phyloP scores from a whole-genome alignment of 495 filamentous ascomycete genomes.

The Trichoderma parareesei region DNA sequence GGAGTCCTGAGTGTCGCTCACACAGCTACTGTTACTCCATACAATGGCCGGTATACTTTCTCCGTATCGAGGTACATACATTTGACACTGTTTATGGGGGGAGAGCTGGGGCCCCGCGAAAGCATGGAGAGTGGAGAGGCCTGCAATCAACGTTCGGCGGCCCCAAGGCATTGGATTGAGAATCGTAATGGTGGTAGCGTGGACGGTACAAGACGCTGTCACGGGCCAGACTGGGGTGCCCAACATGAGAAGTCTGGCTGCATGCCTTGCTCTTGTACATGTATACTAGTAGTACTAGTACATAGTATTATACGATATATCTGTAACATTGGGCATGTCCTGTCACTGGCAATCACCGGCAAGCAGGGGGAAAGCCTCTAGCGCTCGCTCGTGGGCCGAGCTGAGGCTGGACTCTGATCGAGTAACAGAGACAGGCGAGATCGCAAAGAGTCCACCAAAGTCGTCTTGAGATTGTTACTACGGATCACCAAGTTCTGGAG shows the following conservation, averaged over 20 bases:
- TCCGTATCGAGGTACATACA: no score
- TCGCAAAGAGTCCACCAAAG: no score
- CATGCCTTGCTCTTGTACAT: no score
- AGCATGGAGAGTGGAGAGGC: not conserved
- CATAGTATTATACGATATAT: not conserved
- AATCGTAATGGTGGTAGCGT: not conserved
- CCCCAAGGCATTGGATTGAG: not conserved
- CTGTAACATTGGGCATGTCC: not conserved
- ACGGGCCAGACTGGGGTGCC: not conserved
- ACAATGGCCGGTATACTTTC: no score
- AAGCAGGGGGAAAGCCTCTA: no score
- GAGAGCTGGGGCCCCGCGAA: conserved; percentile 6
- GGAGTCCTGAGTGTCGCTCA: no score
- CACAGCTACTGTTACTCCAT: no score
- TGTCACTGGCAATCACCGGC: no score
- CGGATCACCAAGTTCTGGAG: not conserved
- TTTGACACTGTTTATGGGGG: not conserved
- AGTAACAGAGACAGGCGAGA: not conserved
- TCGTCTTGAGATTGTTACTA: not conserved
- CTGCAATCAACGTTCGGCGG: not conserved
- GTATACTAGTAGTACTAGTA: no score
- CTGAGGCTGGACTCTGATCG: not conserved
- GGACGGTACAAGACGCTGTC: not conserved
- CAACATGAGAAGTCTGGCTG: not conserved
- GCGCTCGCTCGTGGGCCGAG: not conserved